These are phyloP conservation scores for Farysia itapuensis DNA, from an alignment of 1,284 basidiomycete species.

Conservation along the genomic window DNA sequence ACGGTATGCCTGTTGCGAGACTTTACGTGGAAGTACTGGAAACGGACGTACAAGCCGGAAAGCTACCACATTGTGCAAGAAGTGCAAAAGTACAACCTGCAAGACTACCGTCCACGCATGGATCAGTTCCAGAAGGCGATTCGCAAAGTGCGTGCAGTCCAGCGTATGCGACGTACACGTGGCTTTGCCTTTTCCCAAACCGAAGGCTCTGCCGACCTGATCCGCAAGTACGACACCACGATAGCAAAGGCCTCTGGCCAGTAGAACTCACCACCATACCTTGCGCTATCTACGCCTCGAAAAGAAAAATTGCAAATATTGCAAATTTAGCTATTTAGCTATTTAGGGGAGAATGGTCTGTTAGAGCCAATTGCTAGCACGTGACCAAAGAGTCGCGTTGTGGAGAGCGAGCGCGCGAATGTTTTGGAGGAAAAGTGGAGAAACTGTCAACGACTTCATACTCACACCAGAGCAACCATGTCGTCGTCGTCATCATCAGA, in stretches of 20 bases:
- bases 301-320: too few relatives aligned
- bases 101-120: conserved; percentile 93
- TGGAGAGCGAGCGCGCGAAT: too few relatives aligned
- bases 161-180: conserved; percentile 54
- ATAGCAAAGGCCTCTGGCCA: conserved; percentile 33
- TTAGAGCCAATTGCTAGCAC: too few relatives aligned
- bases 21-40: conserved; percentile 55
- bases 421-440: too few relatives aligned
- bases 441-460: too few relatives aligned
- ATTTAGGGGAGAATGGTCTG: too few relatives aligned
- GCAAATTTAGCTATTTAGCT: too few relatives aligned
- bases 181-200: conserved; percentile 59
- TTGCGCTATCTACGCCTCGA: too few relatives aligned
- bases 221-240: conserved; percentile 59
- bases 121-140: conserved; percentile 72
- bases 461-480: too few relatives aligned
- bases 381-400: too few relatives aligned
- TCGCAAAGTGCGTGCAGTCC: conserved; percentile 56
- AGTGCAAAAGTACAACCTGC: conserved; percentile 85
- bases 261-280: too few relatives aligned
- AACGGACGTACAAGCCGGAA: conserved; percentile 80
- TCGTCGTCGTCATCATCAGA: too few relatives aligned
- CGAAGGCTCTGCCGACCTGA: conserved; percentile 54
- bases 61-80: conserved; percentile 98
- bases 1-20: conserved; percentile 85